Conservation (phyloP, 371 early-diverging fungal species). For the Mucor lusitanicus region DNA sequence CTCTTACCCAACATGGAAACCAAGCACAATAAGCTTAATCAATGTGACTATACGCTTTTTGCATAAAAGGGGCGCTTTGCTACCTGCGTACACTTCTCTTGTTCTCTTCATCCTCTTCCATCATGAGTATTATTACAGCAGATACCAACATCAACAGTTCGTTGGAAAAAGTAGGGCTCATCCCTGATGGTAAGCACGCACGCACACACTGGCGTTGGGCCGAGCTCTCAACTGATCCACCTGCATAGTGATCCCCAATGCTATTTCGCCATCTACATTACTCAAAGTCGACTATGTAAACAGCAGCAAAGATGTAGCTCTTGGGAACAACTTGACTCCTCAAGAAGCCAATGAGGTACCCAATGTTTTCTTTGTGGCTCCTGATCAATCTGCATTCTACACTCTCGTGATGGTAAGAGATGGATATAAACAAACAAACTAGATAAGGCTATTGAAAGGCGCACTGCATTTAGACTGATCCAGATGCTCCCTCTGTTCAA, state of each 20-base stretch:
- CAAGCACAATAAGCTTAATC: neutral
- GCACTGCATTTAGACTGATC: slow-evolving; percentile 47
- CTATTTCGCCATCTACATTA: slow-evolving; percentile 35
- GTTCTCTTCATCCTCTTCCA: slow-evolving; percentile 1
- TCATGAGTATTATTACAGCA: slow-evolving; percentile 51
- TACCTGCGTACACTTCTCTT: neutral
- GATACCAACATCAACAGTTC: slow-evolving; percentile 42
- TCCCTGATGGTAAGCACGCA: slow-evolving; percentile 40
- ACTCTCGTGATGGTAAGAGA: slow-evolving; percentile 57
- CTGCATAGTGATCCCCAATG: slow-evolving; percentile 8
- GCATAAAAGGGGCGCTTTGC: neutral
- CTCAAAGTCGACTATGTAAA: slow-evolving; percentile 39
- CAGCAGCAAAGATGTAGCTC: slow-evolving; percentile 40
- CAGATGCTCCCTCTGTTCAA: slow-evolving; percentile 62
- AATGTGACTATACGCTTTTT: neutral
- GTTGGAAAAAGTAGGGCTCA: slow-evolving; percentile 41
- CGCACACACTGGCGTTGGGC: neutral
- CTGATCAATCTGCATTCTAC: slow-evolving; percentile 45
- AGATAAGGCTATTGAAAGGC: neutral
- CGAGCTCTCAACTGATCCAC: neutral
- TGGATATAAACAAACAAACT: neutral
- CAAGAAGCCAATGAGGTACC: slow-evolving; percentile 39
- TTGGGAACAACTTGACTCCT: slow-evolving; percentile 48
- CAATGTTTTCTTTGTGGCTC: slow-evolving; percentile 39
- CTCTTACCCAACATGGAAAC: neutral